Conservation (phyloP, 257 asterid species). For the Ilex aquifolium region DNA sequence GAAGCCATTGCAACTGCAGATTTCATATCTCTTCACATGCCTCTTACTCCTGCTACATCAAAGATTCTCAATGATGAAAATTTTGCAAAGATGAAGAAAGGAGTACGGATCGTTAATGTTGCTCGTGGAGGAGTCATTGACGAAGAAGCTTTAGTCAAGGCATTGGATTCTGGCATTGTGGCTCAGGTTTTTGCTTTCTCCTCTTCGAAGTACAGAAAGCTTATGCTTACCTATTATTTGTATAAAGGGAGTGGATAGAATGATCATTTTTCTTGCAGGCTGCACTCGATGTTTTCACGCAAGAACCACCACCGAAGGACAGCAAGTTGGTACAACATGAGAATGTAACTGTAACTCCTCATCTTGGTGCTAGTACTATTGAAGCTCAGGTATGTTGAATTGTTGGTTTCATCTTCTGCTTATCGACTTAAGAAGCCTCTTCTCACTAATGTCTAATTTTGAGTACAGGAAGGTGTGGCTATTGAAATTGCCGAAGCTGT, state of each 20-base stretch:
- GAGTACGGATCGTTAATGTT: constrained; percentile 80
- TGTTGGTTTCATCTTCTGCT: constrained; percentile 1
- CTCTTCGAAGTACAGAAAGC: not conserved
- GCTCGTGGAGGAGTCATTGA: constrained; percentile 99
- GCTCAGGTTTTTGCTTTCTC: constrained; percentile 60
- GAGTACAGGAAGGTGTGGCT: constrained; percentile 87
- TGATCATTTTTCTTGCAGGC: constrained; percentile 44
- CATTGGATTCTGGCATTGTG: constrained; percentile 84
- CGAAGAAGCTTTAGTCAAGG: constrained; percentile 86
- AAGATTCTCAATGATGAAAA: constrained; percentile 73
- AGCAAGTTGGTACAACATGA: constrained; percentile 71
- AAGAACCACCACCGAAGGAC: constrained; percentile 87
- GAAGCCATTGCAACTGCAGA: constrained; percentile 75
- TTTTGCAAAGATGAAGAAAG: constrained; percentile 92
- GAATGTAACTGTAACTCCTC: constrained; percentile 84
- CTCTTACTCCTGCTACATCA: constrained; percentile 71
- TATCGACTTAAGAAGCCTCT: constrained; percentile 1
- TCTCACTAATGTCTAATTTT: constrained; percentile 11
- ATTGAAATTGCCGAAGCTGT: constrained; percentile 98
- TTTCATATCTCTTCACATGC: constrained; percentile 94
- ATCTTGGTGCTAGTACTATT: constrained; percentile 94
- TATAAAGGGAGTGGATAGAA: not conserved
- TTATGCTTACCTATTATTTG: not conserved
- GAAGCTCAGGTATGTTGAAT: constrained; percentile 83
- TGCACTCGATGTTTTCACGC: constrained; percentile 95